Percentiles rank a stretch among this genome's conserved stretches.
Evolutionary conservation across 192 early-diverging fungal species (phyloP).

Genomic region (Backusella tarrabulga): DNA sequence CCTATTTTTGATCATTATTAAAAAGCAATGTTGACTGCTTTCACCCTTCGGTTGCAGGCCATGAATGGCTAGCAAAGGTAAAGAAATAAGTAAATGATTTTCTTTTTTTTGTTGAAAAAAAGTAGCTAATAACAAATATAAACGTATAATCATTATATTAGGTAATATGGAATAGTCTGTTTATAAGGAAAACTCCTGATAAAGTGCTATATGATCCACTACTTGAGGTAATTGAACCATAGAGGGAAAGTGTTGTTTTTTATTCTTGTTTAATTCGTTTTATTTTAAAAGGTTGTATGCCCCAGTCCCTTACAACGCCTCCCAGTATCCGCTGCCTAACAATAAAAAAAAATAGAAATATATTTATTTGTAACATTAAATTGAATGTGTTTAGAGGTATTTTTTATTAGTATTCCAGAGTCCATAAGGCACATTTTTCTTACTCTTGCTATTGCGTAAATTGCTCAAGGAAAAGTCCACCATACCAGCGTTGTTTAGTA

Average conservation of each 20-base stretch:
- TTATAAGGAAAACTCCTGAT: background rate
- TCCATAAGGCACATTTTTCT: too few species aligned
- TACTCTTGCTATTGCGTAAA: too few species aligned
- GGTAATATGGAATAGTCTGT: background rate
- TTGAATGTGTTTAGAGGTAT: too few species aligned
- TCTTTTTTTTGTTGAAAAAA: too few species aligned
- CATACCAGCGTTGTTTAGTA: too few species aligned
- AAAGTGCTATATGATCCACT: background rate
- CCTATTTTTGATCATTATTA: background rate
- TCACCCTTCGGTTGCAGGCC: background rate
- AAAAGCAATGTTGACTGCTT: background rate
- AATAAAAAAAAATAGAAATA: background rate
- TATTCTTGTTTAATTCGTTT: background rate
- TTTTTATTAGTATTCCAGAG: too few species aligned
- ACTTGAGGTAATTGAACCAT: background rate
- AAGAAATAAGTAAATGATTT: background rate
- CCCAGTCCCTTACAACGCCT: background rate
- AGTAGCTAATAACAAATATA: background rate
- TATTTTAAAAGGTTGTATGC: background rate
- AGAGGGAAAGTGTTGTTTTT: background rate
- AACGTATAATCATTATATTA: background rate
- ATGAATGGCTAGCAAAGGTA: background rate
- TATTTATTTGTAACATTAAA: too few species aligned
- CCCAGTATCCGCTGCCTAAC: background rate
- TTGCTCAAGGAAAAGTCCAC: too few species aligned